Evolutionary conservation across 176 grass and related monocot genomes (phyloP), one percentile per base, ranked within the genome.

Genomic region (Oryza nivara): DNA sequence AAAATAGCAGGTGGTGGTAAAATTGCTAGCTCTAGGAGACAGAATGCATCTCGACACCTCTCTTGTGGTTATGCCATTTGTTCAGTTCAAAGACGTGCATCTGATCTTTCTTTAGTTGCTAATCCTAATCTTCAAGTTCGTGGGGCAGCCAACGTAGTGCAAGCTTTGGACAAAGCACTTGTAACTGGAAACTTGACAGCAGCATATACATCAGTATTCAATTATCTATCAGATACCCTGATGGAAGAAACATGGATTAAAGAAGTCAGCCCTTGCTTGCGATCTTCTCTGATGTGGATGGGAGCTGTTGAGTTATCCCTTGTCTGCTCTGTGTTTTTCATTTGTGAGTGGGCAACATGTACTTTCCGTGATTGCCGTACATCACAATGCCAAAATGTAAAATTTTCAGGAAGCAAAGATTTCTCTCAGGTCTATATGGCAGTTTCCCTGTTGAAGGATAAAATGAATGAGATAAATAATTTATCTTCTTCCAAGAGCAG

Each of bases 331-430:
- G 81, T 99, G 72, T 99, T 99, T 91, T 99, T 99, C 65, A 86
- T 99, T 68, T 99, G 97, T 92, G 97, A 99, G 83, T 99, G 97
- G 97, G 93, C 97, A 41, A 96, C 97, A 74, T 99, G 97, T 86
- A 90, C 96, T 89, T 96, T 91, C 87, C 91, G 97, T 71, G 93
- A 99, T 89, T 96, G 84, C 49, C 93, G 93, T 20, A 91, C 92
- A 78, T 75, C 78, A 49, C 73, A 84, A 16, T 84, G 70, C 25
- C 82, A 77, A 47, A 89, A 91, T 84, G 63, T 92, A 32, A 98
- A 95, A 92, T 80, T 94, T 84, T 92, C 93, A 83, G 97, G 97
- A 67, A 91, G 90, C 77, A 96, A 90, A 83, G 97, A 99, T 92
- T 79, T 94, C 71, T 96, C 92, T 86, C 97, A 89, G 73, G 86